Base-by-base conservation (phyloP, 1,139 yeast genomes). In the Suhomyces coccinellae region DNA sequence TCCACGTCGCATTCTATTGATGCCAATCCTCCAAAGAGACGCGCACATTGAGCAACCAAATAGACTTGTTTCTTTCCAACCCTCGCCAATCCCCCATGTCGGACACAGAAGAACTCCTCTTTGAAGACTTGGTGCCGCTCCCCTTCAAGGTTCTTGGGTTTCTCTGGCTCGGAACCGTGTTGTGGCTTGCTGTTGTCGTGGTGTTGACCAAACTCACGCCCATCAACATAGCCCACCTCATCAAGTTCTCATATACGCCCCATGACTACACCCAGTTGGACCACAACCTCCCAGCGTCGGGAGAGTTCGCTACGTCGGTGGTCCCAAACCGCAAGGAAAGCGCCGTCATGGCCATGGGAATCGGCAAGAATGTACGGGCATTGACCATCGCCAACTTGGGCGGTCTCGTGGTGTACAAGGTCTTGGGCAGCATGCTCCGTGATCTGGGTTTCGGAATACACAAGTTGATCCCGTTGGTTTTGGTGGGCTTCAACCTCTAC, bases 81-180 rank as follows among this genome's bases (percentile, higher is more conserved):
- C 9, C 4, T 7, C 29, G 11, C 36, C 36, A 13, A n/a, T 8
- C 27, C 17, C 12, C 22, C 20, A 40, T 40, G 43, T 24, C 34
- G 27, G 45, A 38, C 38, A 13, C 36, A 3, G 40, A 40, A 15
- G 44, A 31, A 2, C 26, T 37, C 12, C 40, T 43, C 10, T 44
- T 49, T 30, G 35, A 39, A 28, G 49, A 45, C 36, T n/a, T 47
- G 33, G 39, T 73, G 10, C 78, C 79, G 11, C 58, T 72, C 29
- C 76, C 77, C 11, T 71, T 69, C 52, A 58, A 71, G 46, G 62
- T 72, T 35, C 53, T 71, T 6, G 54, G 66, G 20, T 52, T 69
- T 4, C 49, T 73, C 10, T 65, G 66, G 41, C 46, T 68, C 15
- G 76, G 75, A 0, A 58, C 62, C 3, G 52, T 58, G 7, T 54